Percentiles rank a stretch among this genome's conserved stretches.
phyloP scores from a whole-genome alignment of 2,329 filamentous ascomycete genomes.

The Paraphaeosphaeria sporulosa region DNA sequence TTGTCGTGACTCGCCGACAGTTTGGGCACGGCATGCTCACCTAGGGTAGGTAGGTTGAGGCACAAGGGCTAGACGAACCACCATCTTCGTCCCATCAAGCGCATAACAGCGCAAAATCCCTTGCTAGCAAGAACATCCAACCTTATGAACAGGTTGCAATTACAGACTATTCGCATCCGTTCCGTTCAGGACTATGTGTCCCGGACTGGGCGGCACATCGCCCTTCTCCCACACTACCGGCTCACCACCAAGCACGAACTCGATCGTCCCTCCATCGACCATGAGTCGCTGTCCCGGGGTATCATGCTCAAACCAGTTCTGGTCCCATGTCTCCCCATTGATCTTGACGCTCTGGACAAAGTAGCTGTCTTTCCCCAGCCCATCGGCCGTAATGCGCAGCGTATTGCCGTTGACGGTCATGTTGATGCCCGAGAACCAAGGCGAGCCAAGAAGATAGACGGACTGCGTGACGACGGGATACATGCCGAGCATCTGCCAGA shows the following conservation, averaged over 20 bases:
- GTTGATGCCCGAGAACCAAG: slow-evolving; percentile 58
- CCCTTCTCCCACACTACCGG: slow-evolving; percentile 58
- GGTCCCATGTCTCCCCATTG: slow-evolving; percentile 68
- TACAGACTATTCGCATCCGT: background rate
- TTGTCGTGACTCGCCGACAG: too few species aligned
- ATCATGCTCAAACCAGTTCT: slow-evolving; percentile 71
- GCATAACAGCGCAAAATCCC: too few species aligned
- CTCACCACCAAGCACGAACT: slow-evolving; percentile 57
- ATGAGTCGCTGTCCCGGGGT: slow-evolving; percentile 58
- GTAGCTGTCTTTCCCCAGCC: slow-evolving; percentile 61
- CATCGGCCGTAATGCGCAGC: slow-evolving; percentile 62
- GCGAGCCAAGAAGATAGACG: slow-evolving; percentile 66
- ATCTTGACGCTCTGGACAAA: slow-evolving; percentile 69
- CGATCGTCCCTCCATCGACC: slow-evolving; percentile 54
- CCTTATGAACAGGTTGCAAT: background rate
- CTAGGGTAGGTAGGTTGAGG: too few species aligned
- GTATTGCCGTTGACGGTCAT: slow-evolving; percentile 62
- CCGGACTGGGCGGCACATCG: slow-evolving; percentile 60
- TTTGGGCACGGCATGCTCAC: too few species aligned
- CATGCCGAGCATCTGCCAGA: slow-evolving; percentile 57
- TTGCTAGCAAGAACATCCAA: too few species aligned
- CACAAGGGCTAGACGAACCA: too few species aligned
- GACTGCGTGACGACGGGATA: slow-evolving; percentile 69
- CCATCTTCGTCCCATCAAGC: too few species aligned
- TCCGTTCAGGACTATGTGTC: slow-evolving; percentile 36